Conservation (phyloP, 495 filamentous ascomycete genomes). For the Hamigera avellanea region DNA sequence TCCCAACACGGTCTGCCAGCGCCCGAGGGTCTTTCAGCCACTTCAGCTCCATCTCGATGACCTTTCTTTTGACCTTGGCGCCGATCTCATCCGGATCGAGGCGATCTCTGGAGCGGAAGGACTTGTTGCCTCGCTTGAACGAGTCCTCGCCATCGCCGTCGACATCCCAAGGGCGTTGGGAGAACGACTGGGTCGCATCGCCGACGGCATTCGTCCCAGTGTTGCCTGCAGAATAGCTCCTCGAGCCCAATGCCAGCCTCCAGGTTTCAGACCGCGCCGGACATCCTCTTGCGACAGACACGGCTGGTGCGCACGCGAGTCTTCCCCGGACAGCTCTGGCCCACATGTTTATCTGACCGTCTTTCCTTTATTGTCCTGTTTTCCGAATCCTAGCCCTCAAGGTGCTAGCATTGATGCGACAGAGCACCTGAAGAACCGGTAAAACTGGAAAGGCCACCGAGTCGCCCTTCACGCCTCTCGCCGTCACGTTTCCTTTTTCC, state of each 20-base stretch:
- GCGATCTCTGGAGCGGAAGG: too few species aligned
- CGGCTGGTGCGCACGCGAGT: neutral
- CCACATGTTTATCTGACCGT: neutral
- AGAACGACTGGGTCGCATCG: neutral
- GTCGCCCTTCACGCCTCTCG: too few species aligned
- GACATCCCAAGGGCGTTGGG: neutral
- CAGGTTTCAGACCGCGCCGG: neutral
- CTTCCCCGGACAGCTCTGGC: neutral
- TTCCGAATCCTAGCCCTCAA: slow-evolving; percentile 4
- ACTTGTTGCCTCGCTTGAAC: too few species aligned
- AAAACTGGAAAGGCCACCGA: too few species aligned
- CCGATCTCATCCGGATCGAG: too few species aligned
- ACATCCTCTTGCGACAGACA: neutral
- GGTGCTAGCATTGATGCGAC: slow-evolving; percentile 11
- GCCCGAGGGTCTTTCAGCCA: slow-evolving; percentile 55
- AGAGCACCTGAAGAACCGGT: too few species aligned
- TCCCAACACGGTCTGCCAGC: slow-evolving; percentile 50
- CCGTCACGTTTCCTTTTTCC: too few species aligned
- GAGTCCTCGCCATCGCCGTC: slow-evolving; percentile 5
- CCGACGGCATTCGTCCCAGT: neutral
- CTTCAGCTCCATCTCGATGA: slow-evolving; percentile 41
- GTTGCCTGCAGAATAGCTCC: neutral
- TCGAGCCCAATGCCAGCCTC: neutral
- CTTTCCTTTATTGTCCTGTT: neutral
- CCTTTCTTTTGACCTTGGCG: slow-evolving; percentile 8